Percentiles rank a stretch among this genome's conserved stretches.
phyloP scores from a whole-genome alignment of 768 basidiomycete genomes.

The Mycena floridula region DNA sequence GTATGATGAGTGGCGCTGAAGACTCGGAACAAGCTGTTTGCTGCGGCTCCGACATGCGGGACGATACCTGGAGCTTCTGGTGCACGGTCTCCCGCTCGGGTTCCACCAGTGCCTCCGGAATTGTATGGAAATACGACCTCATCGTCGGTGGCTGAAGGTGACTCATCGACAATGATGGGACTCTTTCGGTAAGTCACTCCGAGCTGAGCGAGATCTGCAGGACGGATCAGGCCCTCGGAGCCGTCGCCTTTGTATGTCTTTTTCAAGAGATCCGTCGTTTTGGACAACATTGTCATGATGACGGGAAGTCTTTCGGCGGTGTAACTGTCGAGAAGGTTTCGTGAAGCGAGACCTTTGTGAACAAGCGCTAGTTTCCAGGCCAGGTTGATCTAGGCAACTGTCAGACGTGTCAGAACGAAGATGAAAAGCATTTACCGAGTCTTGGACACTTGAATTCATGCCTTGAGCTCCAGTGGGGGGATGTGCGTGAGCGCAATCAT shows the following conservation, averaged over 20 bases:
- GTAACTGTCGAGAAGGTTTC: conserved; percentile 17
- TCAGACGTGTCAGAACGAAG: background rate
- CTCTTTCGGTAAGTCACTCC: conserved; percentile 22
- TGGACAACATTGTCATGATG: conserved; percentile 23
- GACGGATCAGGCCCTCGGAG: conserved; percentile 5
- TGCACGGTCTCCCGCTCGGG: conserved; percentile 20
- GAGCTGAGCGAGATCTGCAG: conserved; percentile 13
- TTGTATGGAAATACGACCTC: conserved; percentile 8
- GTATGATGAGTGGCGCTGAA: conserved; percentile 8
- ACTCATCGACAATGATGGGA: conserved; percentile 17
- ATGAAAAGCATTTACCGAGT: conserved; percentile 12
- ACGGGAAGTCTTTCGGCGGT: conserved; percentile 22
- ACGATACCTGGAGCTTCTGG: conserved; percentile 17
- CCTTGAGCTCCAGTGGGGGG: conserved; percentile 18
- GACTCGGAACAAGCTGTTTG: conserved; percentile 9
- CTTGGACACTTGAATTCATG: conserved; percentile 21
- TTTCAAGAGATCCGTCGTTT: conserved; percentile 13
- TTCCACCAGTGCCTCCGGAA: conserved; percentile 9
- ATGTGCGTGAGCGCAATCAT: conserved; percentile 17
- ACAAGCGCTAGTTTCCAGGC: conserved; percentile 24
- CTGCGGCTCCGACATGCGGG: background rate
- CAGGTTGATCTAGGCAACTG: conserved; percentile 15
- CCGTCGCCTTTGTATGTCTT: conserved; percentile 1
- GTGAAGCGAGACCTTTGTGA: conserved; percentile 12
- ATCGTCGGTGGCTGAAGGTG: conserved; percentile 8